phyloP scores from a whole-genome alignment of 768 basidiomycete genomes.

The Galerina marginata region DNA sequence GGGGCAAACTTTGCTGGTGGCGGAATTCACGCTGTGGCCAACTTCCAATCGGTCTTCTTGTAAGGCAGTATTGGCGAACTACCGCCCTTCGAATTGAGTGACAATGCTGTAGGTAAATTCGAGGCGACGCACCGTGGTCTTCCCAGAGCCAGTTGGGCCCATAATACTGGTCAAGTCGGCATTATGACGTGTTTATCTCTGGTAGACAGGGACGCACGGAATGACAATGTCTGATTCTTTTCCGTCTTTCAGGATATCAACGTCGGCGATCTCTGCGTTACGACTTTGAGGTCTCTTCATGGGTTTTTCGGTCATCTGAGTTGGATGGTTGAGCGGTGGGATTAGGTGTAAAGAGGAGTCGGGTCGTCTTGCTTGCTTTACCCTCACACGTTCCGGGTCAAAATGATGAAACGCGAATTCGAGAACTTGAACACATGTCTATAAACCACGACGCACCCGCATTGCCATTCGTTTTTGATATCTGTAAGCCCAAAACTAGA shows the following conservation, averaged over 20 bases:
- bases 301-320: too few species aligned
- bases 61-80: conserved; percentile 7
- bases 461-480: too few species aligned
- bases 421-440: too few species aligned
- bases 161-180: conserved; percentile 1
- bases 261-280: too few species aligned
- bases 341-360: too few species aligned
- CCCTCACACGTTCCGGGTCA: too few species aligned
- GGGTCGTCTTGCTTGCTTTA: too few species aligned
- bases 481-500: too few species aligned
- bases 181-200: not conserved
- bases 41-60: conserved; percentile 4
- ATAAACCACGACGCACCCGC: too few species aligned
- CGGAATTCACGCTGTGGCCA: conserved; percentile 6
- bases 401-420: too few species aligned
- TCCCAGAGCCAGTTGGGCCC: conserved; percentile 16
- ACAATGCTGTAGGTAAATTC: not conserved
- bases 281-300: too few species aligned
- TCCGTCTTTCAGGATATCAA: not conserved
- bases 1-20: not conserved
- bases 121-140: conserved; percentile 9
- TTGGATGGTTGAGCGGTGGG: too few species aligned
- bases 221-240: conserved; percentile 7
- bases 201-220: not conserved
- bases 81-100: not conserved